These are phyloP conservation scores for Fraxinus baroniana DNA, from an alignment of 305 asterid genomes.

Conservation along the genomic window DNA sequence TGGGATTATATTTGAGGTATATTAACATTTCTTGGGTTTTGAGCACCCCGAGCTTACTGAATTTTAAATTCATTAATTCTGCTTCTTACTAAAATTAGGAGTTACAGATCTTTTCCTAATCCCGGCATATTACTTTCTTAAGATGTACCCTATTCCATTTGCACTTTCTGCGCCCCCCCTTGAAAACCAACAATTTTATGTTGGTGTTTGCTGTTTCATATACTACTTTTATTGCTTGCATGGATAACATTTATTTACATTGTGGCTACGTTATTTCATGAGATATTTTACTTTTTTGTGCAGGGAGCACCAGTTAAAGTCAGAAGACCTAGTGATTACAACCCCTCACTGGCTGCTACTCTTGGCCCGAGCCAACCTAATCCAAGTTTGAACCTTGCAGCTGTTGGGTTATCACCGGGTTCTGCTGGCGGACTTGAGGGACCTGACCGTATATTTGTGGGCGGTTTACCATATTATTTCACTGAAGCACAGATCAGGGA, in stretches of 20 bases:
- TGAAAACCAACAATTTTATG: too few species aligned
- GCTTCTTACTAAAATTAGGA: neutral
- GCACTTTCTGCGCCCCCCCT: too few species aligned
- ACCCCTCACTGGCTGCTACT: slow-evolving; percentile 90
- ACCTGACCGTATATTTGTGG: slow-evolving; percentile 90
- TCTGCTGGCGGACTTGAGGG: slow-evolving; percentile 95
- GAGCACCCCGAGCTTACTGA: neutral
- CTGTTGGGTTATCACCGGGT: slow-evolving; percentile 92
- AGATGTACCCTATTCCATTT: neutral
- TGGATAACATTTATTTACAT: neutral
- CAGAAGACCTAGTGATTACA: slow-evolving; percentile 94
- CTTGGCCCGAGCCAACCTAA: slow-evolving; percentile 97
- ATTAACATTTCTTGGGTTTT: neutral
- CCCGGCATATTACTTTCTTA: neutral
- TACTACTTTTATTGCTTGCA: neutral
- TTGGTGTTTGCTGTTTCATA: neutral
- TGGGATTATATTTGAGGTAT: slow-evolving; percentile 96
- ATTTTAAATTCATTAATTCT: neutral
- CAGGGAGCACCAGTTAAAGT: slow-evolving; percentile 99
- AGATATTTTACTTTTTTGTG: neutral
- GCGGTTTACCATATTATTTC: slow-evolving; percentile 92
- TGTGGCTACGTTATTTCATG: too few species aligned
- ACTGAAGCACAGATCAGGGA: slow-evolving; percentile 90
- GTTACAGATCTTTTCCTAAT: neutral
- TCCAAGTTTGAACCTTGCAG: slow-evolving; percentile 77